Conservation (phyloP, 2,329 filamentous ascomycete genomes). For the Hawksworthiomyces lignivorus region DNA sequence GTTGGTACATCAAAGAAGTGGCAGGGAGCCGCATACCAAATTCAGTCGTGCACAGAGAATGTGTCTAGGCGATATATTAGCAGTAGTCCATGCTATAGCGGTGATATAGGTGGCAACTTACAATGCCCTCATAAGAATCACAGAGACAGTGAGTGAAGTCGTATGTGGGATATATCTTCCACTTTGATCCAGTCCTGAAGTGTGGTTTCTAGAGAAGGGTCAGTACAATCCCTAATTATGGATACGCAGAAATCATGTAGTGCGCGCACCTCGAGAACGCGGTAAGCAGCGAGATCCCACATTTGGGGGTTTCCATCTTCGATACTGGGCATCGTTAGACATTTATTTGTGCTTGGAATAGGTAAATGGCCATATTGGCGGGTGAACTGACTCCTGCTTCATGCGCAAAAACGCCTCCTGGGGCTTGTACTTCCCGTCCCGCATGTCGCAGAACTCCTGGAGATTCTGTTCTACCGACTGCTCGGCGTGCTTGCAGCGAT, state of each 20-base stretch:
- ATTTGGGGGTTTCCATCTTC: conserved; percentile 28
- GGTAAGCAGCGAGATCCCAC: conserved; percentile 93
- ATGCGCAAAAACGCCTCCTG: conserved; percentile 81
- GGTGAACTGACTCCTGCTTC: too few species aligned
- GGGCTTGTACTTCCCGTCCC: conserved; percentile 82
- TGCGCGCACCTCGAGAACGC: conserved; percentile 52
- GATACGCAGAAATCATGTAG: too few species aligned
- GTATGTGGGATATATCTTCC: conserved; percentile 94
- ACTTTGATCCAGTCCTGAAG: conserved; percentile 71
- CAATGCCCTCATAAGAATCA: conserved; percentile 83
- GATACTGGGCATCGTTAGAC: conserved; percentile 10
- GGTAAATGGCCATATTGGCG: too few species aligned
- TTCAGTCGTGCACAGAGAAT: conserved; percentile 74
- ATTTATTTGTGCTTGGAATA: too few species aligned
- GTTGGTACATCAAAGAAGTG: too few species aligned
- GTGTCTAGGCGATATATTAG: not conserved
- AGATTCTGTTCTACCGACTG: conserved; percentile 66
- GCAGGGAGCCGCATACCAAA: too few species aligned
- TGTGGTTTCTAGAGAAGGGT: conserved; percentile 47
- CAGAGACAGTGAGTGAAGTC: conserved; percentile 88
- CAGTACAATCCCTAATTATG: not conserved
- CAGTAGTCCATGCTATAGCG: too few species aligned
- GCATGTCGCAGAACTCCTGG: conserved; percentile 79
- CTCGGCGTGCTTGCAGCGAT: conserved; percentile 72
- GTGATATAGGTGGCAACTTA: too few species aligned